Percentiles rank a stretch among this genome's conserved stretches.
Evolutionary conservation across 495 filamentous ascomycete species (phyloP).

Genomic region (Usnea hakonensis): DNA sequence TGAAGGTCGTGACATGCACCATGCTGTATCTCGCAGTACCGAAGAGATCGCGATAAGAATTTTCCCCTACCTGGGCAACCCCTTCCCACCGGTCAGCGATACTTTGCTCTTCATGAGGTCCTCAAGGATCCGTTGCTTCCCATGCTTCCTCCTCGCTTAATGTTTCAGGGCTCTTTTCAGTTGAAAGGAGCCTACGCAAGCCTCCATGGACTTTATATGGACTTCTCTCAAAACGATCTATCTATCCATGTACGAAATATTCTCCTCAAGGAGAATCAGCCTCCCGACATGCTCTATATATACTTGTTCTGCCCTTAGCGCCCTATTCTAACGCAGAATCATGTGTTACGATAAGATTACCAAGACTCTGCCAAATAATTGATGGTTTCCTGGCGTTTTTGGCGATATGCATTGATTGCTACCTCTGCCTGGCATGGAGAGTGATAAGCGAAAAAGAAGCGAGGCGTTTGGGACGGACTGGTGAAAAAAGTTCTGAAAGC

Average conservation of each 20-base stretch:
- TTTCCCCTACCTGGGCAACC: not conserved
- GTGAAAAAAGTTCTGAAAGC: not conserved
- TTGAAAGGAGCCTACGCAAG: not conserved
- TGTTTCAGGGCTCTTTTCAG: not conserved
- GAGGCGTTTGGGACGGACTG: conserved; percentile 1
- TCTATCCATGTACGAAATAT: not conserved
- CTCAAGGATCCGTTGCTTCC: not conserved
- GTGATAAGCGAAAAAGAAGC: not conserved
- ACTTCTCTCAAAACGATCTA: not conserved
- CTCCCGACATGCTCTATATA: not conserved
- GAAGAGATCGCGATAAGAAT: not conserved
- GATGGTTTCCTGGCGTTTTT: not conserved
- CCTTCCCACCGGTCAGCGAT: not conserved
- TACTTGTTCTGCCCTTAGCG: not conserved
- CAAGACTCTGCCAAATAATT: not conserved
- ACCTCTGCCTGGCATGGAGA: not conserved
- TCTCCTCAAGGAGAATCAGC: not conserved
- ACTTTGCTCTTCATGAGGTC: not conserved
- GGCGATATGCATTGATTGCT: not conserved
- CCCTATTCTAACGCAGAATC: not conserved
- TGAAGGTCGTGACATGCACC: not conserved
- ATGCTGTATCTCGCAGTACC: not conserved
- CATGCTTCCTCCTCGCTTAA: not conserved
- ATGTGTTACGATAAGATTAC: not conserved
- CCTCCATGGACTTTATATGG: not conserved